Conservation (phyloP, 176 grass and related monocot species). For the Thalia dealbata region DNA sequence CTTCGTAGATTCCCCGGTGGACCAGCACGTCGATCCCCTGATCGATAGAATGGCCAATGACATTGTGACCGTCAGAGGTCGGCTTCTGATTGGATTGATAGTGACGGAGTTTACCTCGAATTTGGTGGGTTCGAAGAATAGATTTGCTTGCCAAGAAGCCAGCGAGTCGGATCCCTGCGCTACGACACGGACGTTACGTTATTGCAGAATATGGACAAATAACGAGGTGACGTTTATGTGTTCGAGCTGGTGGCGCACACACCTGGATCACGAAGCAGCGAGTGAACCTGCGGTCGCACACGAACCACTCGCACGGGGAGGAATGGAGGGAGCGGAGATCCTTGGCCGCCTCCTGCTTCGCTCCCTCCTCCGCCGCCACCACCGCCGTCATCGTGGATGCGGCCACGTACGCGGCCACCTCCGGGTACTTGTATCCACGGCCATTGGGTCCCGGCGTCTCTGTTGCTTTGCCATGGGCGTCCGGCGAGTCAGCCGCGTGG, state of each 20-base stretch:
- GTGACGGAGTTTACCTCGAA: not conserved
- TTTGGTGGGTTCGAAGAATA: slow-evolving; percentile 84
- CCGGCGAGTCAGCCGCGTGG: not conserved
- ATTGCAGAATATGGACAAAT: not conserved
- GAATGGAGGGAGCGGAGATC: slow-evolving; percentile 83
- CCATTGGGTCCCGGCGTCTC: not conserved
- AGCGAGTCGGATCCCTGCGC: slow-evolving; percentile 83
- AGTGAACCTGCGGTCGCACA: slow-evolving; percentile 63
- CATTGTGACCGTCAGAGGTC: not conserved
- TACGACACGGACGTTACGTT: not conserved
- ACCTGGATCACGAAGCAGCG: slow-evolving; percentile 81
- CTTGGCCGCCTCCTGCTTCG: slow-evolving; percentile 67
- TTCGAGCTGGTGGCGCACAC: not conserved
- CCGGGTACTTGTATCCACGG: slow-evolving; percentile 49
- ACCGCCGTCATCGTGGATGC: slow-evolving; percentile 90
- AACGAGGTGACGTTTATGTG: no score
- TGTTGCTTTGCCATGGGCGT: not conserved
- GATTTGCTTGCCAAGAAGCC: slow-evolving; percentile 95
- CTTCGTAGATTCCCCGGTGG: slow-evolving; percentile 96
- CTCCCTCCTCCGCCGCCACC: slow-evolving; percentile 76
- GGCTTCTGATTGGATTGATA: not conserved
- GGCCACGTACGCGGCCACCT: slow-evolving; percentile 76
- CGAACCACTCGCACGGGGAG: slow-evolving; percentile 95
- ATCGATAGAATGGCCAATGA: not conserved
- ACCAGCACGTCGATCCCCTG: slow-evolving; percentile 65